phyloP scores from a whole-genome alignment of 768 basidiomycete genomes.

The Hypsizygus marmoreus region DNA sequence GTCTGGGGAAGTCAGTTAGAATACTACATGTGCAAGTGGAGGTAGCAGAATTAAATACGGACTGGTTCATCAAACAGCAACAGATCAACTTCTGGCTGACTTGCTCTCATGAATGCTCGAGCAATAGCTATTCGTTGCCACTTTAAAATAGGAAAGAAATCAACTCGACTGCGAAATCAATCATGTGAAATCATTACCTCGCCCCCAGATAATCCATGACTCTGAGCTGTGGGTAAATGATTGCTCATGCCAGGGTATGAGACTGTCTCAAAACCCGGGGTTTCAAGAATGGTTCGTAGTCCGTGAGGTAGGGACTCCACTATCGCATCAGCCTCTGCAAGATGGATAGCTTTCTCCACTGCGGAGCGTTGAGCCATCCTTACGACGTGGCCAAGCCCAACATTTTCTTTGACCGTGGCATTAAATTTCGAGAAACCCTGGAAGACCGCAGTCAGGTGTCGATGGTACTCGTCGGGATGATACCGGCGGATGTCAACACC shows the following conservation, averaged over 20 bases:
- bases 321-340: conserved; percentile 71
- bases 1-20: too few relatives aligned
- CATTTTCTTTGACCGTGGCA: conserved; percentile 77
- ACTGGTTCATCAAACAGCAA: conserved; percentile 87
- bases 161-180: neutral
- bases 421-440: conserved; percentile 85
- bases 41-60: conserved; percentile 25
- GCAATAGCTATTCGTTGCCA: conserved; percentile 89
- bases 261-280: conserved; percentile 57
- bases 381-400: conserved; percentile 79
- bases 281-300: conserved; percentile 71
- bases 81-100: conserved; percentile 72
- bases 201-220: conserved; percentile 81
- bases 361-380: conserved; percentile 57
- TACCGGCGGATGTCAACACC: conserved; percentile 66
- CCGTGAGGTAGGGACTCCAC: conserved; percentile 71
- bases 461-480: conserved; percentile 71
- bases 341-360: conserved; percentile 63
- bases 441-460: conserved; percentile 77
- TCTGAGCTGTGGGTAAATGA: conserved; percentile 36
- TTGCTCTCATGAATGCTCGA: conserved; percentile 84
- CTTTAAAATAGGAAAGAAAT: conserved; percentile 39
- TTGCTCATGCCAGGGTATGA: conserved; percentile 43
- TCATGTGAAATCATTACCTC: conserved; percentile 53
- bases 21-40: too few relatives aligned